phyloP scores from a whole-genome alignment of 148 eudicot genomes.

The Rhododendron griersonianum region DNA sequence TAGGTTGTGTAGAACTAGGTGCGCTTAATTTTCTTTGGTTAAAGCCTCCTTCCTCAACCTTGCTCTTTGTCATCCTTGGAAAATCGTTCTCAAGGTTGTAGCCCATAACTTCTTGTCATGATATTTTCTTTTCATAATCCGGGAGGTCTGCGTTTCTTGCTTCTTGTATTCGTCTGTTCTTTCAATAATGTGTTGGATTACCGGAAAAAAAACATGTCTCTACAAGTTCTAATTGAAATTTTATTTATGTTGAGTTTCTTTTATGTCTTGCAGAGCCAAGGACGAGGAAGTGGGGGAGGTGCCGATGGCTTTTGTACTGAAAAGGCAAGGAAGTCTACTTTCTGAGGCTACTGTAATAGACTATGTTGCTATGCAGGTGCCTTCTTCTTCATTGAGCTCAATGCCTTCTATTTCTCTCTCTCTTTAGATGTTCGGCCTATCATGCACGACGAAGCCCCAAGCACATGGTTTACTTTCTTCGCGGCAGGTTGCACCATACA shows the following conservation, averaged over 20 bases:
- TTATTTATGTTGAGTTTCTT: neutral
- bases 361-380: slow-evolving; percentile 67
- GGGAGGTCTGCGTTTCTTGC: neutral
- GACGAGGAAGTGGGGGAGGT: slow-evolving; percentile 79
- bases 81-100: neutral
- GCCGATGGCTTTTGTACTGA: slow-evolving; percentile 83
- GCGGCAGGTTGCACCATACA: slow-evolving; percentile 70
- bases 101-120: neutral
- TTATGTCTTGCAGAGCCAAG: slow-evolving; percentile 34
- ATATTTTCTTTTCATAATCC: neutral
- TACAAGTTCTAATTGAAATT: neutral
- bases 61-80: neutral
- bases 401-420: neutral
- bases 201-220: neutral
- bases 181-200: neutral
- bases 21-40: neutral
- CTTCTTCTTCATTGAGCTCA: neutral
- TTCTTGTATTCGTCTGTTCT: neutral
- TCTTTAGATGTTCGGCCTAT: neutral
- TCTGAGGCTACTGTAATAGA: slow-evolving; percentile 46
- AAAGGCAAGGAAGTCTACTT: slow-evolving; percentile 43
- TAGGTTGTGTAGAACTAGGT: neutral
- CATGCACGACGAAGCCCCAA: neutral
- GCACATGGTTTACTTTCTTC: slow-evolving; percentile 8
- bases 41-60: neutral